Base-by-base conservation (phyloP, 306 rosid genomes). In the Acacia melanoxylon region DNA sequence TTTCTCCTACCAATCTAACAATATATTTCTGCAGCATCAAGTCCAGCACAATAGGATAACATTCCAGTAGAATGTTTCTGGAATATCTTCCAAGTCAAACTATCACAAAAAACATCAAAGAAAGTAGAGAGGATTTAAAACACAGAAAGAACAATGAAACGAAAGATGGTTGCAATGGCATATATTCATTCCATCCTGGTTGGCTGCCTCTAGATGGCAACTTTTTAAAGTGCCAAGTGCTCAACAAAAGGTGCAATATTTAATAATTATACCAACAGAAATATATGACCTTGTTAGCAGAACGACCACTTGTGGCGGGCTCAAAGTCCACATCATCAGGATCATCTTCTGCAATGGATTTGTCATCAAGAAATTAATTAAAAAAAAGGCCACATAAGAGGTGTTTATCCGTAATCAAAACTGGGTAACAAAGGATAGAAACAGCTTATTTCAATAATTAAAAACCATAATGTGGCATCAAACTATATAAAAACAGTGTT, bases 271-370 rank as follows among this genome's bases (percentile, higher is more conserved):
- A 17, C 68, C 41, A 78, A 45, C 51, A 68, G 72, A 85, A 63
- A 24, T 37, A 48, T 62, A 77, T 37, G 67, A 96, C 99, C 99
- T 96, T 94, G 59, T 85, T 91, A 58, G 84, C 89, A 56, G 98
- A 59, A 76, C 85, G 97, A 54, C 85, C 91, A 87, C 79, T 89
- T 3, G 86, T 48, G 37, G 81, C 88, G 74, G 97, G 99, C 83
- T 96, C 98, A 77, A 96, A 96, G 85, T 96, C 99, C 65, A 86
- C 97, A 83, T 96, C 99, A 59, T 91, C 97, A 1, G 98, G 97
- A 84, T 96, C 99, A 91, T 96, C 99, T 87, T 92, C 98, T 96
- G 94, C 89, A 78, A 85, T 70, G 74, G 79, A 79, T 69, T 62
- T 44, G 40, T 35, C 49, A 74, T 76, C 22, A 62, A 52, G 67